Evolutionary conservation across 2,329 filamentous ascomycete genomes (phyloP).

Genomic region (Xylaria arbuscula): DNA sequence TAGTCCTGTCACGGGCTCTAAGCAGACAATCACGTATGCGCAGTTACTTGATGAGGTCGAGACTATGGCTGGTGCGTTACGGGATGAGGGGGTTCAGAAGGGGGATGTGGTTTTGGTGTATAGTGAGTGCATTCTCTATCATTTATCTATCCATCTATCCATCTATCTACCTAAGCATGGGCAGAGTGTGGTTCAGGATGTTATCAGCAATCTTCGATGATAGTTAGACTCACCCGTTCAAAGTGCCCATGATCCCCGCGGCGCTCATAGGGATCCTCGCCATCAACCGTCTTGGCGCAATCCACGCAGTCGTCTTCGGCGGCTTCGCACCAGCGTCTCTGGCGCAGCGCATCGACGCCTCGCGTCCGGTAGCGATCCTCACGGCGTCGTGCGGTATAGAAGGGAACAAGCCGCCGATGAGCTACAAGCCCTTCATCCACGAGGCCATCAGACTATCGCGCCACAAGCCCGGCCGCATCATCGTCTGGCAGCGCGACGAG

Average conservation of each 20-base stretch:
- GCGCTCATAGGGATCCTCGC: constrained; percentile 89
- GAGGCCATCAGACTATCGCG: constrained; percentile 74
- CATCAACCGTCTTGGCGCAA: constrained; percentile 81
- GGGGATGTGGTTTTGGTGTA: constrained; percentile 93
- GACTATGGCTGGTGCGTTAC: constrained; percentile 81
- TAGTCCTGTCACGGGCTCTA: constrained; percentile 80
- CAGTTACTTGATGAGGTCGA: constrained; percentile 84
- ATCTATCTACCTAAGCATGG: not conserved
- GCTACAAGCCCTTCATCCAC: constrained; percentile 81
- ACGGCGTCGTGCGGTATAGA: constrained; percentile 95
- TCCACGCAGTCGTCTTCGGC: constrained; percentile 93
- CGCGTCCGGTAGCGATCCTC: constrained; percentile 78
- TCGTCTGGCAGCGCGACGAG: constrained; percentile 88
- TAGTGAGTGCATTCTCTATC: constrained; percentile 69
- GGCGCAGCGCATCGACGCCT: constrained; percentile 88
- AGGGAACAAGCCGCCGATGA: constrained; percentile 79
- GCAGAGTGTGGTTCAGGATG: not conserved
- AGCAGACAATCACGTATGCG: constrained; percentile 78
- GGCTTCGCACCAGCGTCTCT: constrained; percentile 86
- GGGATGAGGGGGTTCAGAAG: constrained; percentile 82
- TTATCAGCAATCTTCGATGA: not conserved
- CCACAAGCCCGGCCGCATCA: constrained; percentile 77
- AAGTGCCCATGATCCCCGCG: constrained; percentile 95
- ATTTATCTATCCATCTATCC: not conserved
- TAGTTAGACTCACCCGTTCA: constrained; percentile 23